phyloP scores from a whole-genome alignment of 2,329 filamentous ascomycete species.

The Paracoccidioides brasiliensis region DNA sequence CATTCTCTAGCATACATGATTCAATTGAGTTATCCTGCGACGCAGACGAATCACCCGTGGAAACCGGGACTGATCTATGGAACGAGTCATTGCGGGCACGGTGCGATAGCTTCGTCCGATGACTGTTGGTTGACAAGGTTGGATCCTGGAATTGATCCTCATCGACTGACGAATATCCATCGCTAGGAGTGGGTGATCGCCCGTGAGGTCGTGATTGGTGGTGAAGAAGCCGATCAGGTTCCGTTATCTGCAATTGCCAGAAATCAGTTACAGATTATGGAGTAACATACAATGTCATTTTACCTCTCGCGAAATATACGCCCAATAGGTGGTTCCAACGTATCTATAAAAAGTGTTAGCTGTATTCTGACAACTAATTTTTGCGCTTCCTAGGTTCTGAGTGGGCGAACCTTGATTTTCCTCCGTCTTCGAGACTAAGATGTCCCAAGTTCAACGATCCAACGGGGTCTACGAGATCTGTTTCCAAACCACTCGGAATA shows the following conservation, averaged over 20 bases:
- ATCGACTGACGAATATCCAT: slow-evolving; percentile 7
- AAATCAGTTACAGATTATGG: slow-evolving; percentile 7
- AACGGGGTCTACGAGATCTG: slow-evolving; percentile 30
- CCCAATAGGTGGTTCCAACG: slow-evolving; percentile 35
- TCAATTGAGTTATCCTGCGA: slow-evolving; percentile 22
- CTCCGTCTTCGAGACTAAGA: slow-evolving; percentile 32
- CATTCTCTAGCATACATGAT: slow-evolving; percentile 28
- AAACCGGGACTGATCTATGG: slow-evolving; percentile 26
- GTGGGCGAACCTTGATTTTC: slow-evolving; percentile 21
- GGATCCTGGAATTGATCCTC: slow-evolving; percentile 16
- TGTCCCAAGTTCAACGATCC: slow-evolving; percentile 30
- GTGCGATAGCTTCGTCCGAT: slow-evolving; percentile 1
- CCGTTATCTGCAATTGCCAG: slow-evolving; percentile 25
- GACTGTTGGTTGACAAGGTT: not conserved
- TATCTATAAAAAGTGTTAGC: slow-evolving; percentile 21
- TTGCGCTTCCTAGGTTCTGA: not conserved
- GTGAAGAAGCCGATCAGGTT: slow-evolving; percentile 31
- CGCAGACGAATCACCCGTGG: slow-evolving; percentile 24
- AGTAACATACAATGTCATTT: not conserved
- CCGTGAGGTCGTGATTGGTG: slow-evolving; percentile 26
- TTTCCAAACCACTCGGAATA: slow-evolving; percentile 29
- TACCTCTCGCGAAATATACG: slow-evolving; percentile 34
- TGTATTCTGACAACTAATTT: not conserved
- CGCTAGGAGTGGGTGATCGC: slow-evolving; percentile 9
- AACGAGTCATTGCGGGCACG: slow-evolving; percentile 19